phyloP scores from a whole-genome alignment of 768 basidiomycete species.

The Lyophyllum shimeji region DNA sequence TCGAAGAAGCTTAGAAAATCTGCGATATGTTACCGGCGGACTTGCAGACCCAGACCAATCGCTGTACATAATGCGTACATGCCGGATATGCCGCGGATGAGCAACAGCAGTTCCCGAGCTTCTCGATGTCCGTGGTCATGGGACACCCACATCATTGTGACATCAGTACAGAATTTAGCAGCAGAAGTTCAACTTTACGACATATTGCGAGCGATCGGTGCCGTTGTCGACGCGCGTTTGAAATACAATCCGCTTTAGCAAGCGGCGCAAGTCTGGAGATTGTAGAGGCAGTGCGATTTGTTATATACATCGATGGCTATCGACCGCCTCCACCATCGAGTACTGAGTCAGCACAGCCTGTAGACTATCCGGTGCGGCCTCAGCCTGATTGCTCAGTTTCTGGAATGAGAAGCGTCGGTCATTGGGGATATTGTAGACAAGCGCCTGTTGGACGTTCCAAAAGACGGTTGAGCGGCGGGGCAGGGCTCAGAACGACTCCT shows the following conservation, averaged over 20 bases:
- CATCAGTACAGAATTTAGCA: not conserved
- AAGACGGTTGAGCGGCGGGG: not conserved
- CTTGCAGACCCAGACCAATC: not conserved
- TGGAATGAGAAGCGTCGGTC: not conserved
- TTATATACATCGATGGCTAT: not conserved
- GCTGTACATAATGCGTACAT: not conserved
- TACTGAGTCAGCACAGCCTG: not conserved
- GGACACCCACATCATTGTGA: not conserved
- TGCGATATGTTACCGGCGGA: constrained; percentile 7
- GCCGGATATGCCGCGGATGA: not conserved
- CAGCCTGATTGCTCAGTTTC: not conserved
- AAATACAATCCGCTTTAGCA: not conserved
- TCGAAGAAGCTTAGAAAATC: not conserved
- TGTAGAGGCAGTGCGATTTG: not conserved
- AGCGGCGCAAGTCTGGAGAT: not conserved
- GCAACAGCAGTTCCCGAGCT: not conserved
- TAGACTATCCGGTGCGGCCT: not conserved
- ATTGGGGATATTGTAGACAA: not conserved
- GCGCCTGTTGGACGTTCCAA: not conserved
- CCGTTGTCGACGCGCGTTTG: not conserved
- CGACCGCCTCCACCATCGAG: not conserved
- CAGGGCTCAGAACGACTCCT: not conserved
- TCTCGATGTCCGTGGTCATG: not conserved
- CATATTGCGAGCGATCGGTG: not conserved
- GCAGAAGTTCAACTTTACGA: too few species aligned